A percentile compares a stretch with the other conserved stretches of the same genome.
phyloP scores from a whole-genome alignment of 768 basidiomycete genomes.

The Porphyrellus cyaneotinctus region DNA sequence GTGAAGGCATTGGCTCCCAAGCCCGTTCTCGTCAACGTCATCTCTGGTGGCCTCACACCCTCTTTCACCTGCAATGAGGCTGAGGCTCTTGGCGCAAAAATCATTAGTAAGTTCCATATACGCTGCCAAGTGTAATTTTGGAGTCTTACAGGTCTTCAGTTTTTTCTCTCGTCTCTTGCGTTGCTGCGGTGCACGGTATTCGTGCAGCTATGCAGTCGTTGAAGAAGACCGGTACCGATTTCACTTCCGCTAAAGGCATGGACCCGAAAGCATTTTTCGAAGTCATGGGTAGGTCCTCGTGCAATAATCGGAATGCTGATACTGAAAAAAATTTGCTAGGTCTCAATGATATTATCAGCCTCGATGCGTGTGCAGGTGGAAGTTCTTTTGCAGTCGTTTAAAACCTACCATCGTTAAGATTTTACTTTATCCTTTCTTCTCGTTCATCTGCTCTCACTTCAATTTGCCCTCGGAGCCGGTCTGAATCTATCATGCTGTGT shows the following conservation, averaged over 20 bases:
- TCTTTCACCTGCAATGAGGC: conserved; percentile 69
- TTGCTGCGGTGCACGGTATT: conserved; percentile 73
- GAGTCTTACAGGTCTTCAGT: conserved; percentile 36
- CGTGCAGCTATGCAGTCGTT: conserved; percentile 72
- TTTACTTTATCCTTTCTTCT: neutral
- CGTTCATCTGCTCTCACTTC: neutral
- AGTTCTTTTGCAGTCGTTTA: conserved; percentile 52
- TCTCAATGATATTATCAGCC: conserved; percentile 47
- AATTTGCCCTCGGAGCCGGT: neutral
- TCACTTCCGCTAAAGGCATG: conserved; percentile 57
- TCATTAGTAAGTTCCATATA: conserved; percentile 56
- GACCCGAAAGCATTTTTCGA: conserved; percentile 76
- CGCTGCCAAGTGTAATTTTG: neutral
- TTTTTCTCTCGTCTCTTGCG: conserved; percentile 72
- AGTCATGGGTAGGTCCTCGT: conserved; percentile 55
- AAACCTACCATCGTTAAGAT: conserved; percentile 7
- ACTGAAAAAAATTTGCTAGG: conserved; percentile 30
- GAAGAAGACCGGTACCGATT: conserved; percentile 77
- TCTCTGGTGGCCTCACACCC: conserved; percentile 73
- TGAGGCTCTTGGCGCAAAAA: conserved; percentile 66
- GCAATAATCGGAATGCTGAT: neutral
- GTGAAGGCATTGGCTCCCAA: conserved; percentile 68
- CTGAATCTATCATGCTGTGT: conserved; percentile 13
- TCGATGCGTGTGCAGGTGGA: conserved; percentile 58
- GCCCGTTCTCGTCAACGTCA: conserved; percentile 77